Conservation (phyloP, 2,329 filamentous ascomycete species). For the Verticillium longisporum region DNA sequence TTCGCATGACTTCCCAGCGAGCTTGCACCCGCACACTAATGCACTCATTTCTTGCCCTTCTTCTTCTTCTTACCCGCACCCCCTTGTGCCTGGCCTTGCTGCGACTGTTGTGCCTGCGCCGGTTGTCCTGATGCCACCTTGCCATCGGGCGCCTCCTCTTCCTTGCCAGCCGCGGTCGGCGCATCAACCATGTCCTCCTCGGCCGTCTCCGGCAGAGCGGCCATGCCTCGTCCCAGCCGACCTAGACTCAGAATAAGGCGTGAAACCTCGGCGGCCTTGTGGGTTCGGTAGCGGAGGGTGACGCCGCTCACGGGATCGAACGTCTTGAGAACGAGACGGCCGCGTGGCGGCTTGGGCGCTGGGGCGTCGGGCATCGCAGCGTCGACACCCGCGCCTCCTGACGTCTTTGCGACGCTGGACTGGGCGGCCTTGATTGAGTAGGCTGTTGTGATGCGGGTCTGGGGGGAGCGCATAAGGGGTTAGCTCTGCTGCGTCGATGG, state of each 20-base stretch:
- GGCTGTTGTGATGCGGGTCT: slow-evolving; percentile 90
- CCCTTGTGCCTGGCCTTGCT: slow-evolving; percentile 9
- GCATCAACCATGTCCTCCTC: slow-evolving; percentile 37
- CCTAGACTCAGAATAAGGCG: slow-evolving; percentile 73
- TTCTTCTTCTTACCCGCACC: slow-evolving; percentile 59
- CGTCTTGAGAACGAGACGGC: slow-evolving; percentile 77
- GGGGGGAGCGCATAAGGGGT: neutral
- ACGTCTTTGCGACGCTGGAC: slow-evolving; percentile 17
- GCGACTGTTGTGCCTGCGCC: slow-evolving; percentile 15
- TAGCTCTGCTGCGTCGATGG: neutral
- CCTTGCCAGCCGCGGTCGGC: slow-evolving; percentile 14
- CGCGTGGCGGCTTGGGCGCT: slow-evolving; percentile 47
- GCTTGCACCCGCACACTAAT: neutral
- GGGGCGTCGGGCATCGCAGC: slow-evolving; percentile 17
- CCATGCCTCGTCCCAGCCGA: slow-evolving; percentile 64
- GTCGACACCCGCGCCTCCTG: slow-evolving; percentile 19
- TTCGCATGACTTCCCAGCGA: too few relatives aligned
- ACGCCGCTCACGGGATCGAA: slow-evolving; percentile 78
- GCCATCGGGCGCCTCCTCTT: slow-evolving; percentile 23
- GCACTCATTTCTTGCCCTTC: slow-evolving; percentile 59
- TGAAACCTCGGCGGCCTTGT: slow-evolving; percentile 84
- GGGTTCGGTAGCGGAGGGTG: slow-evolving; percentile 84
- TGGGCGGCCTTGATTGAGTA: slow-evolving; percentile 62
- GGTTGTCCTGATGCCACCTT: slow-evolving; percentile 19
- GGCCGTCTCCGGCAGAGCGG: slow-evolving; percentile 39